Evolutionary conservation across 495 filamentous ascomycete genomes (phyloP).

Genomic region (Platismatia glauca): DNA sequence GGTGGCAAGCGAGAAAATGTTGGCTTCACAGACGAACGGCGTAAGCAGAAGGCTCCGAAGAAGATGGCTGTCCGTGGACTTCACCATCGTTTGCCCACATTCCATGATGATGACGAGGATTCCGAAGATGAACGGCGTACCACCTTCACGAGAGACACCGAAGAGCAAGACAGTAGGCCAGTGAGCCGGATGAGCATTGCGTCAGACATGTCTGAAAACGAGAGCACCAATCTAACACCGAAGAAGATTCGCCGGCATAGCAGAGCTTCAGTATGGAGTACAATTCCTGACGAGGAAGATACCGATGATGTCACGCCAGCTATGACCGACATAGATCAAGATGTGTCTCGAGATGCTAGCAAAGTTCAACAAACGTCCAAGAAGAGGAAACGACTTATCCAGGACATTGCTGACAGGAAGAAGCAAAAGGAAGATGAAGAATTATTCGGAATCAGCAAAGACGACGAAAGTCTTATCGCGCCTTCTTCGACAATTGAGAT

Average conservation of each 20-base stretch:
- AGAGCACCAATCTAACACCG: constrained; percentile 30
- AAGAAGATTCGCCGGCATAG: constrained; percentile 31
- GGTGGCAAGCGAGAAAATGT: constrained; percentile 52
- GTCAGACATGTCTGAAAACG: constrained; percentile 53
- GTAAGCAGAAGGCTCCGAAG: constrained; percentile 47
- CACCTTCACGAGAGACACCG: constrained; percentile 60
- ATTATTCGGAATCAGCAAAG: constrained; percentile 53
- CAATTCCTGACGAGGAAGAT: constrained; percentile 15
- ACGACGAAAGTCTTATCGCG: constrained; percentile 33
- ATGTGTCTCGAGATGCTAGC: constrained; percentile 31
- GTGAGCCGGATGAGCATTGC: constrained; percentile 67
- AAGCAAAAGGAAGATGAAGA: constrained; percentile 70
- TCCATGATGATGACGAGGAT: constrained; percentile 48
- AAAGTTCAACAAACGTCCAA: constrained; percentile 37
- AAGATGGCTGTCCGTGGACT: constrained; percentile 46
- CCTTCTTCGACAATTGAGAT: constrained; percentile 32
- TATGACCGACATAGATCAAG: constrained; percentile 19
- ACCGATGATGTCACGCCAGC: constrained; percentile 18
- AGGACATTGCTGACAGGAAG: constrained; percentile 55
- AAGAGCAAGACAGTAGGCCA: constrained; percentile 74
- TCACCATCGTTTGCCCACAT: constrained; percentile 47
- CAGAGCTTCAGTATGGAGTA: constrained; percentile 23
- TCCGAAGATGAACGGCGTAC: constrained; percentile 51
- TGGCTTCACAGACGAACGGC: constrained; percentile 68
- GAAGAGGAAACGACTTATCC: constrained; percentile 61